Evolutionary conservation across 768 basidiomycete genomes (phyloP).

Genomic region (Floccularia luteovirens): DNA sequence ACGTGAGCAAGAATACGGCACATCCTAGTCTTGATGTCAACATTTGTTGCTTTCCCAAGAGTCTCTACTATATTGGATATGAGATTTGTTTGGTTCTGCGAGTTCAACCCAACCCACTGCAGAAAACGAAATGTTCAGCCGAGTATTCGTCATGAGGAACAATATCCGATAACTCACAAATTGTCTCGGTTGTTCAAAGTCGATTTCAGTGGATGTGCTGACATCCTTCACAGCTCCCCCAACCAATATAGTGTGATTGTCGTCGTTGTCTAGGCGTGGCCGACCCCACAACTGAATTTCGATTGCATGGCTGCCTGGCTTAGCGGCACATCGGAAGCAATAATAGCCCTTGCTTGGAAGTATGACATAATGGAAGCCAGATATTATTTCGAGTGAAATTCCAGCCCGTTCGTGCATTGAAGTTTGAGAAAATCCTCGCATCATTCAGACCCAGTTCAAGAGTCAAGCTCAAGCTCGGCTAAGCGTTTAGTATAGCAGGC

Average conservation of each 20-base stretch:
- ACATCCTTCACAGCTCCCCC: constrained; percentile 30
- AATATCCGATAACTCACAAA: constrained; percentile 13
- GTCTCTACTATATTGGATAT: constrained; percentile 29
- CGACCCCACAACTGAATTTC: no score
- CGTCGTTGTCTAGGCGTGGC: constrained; percentile 25
- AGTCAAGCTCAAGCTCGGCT: no score
- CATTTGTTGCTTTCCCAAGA: constrained; percentile 22
- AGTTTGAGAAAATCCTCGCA: no score
- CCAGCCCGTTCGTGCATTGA: no score
- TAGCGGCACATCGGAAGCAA: no score
- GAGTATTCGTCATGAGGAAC: no score
- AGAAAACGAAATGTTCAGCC: constrained; percentile 5
- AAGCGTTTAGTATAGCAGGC: no score
- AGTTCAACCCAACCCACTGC: constrained; percentile 23
- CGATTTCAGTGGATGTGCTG: constrained; percentile 23
- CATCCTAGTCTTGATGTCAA: constrained; percentile 19
- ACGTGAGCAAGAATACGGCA: constrained; percentile 29
- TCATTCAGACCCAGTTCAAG: no score
- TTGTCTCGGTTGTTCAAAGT: constrained; percentile 28
- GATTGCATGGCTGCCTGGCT: no score
- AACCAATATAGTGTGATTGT: constrained; percentile 30
- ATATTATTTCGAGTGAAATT: no score
- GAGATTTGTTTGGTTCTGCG: constrained; percentile 24
- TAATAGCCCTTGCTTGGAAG: no score
- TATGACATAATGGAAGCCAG: no score